Evolutionary conservation across 2,329 filamentous ascomycete genomes (phyloP), one percentile per base, ranked within the genome.

Genomic region (Penicillium rolfsii): DNA sequence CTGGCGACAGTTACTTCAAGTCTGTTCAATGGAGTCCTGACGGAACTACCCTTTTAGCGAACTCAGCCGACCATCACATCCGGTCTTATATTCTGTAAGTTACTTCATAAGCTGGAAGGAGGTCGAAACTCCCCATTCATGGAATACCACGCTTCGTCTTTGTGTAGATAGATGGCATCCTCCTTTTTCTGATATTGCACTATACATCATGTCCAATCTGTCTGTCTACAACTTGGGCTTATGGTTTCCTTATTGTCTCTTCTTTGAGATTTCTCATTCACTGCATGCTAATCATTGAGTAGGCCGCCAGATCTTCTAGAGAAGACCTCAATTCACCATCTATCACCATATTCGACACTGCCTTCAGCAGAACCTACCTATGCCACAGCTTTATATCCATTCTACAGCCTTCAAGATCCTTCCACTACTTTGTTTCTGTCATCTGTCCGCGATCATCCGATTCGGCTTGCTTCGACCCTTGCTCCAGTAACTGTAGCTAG

Each of bases 11-110:
- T 26, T 19, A 58, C 66, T 83, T 80, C 70, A 83, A 79, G 63
- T 72, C 73, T 38, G 79, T 78, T 16, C 75, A 81, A 68, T 83
- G 79, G 80, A 78, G 81, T 7, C 76, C 83, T 16, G 86, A 88
- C 70, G 86, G 86, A 6, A 86, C 83, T 1, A 82, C 80, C 24
- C 70, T 88, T 26, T 70, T 89, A 60, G 84, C 85, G 2, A 81
- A 81, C 43, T 83, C 79, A 59, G 80, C 78, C 22, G 80, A 84
- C 64, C 77, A 84, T 55, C 71, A 76, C 59, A 76, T 85, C n/a
- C 78, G 82, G 66, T 82, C 81, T 0, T 86, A 83, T 68, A 77
- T 86, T 6, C 69, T 87, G 75, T 85, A 74, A 71, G 76, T 52
- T 28, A 24, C 8, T 26, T 41, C 24, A n/a, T n/a, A 14, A 5